Evolutionary conservation across 495 filamentous ascomycete genomes (phyloP).

Genomic region (Hypoxylon fragiforme): DNA sequence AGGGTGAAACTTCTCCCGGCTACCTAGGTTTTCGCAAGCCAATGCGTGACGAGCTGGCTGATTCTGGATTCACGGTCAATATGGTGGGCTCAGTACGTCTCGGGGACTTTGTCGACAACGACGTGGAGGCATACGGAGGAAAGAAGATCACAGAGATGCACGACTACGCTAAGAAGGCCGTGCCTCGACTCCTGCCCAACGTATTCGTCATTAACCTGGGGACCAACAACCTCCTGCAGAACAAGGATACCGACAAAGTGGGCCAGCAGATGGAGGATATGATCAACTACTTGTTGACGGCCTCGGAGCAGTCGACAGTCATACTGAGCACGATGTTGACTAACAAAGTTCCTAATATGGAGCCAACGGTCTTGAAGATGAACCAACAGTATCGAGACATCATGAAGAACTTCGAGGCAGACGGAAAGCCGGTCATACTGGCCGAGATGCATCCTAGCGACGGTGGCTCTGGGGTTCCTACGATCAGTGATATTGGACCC

Average conservation of each 20-base stretch:
- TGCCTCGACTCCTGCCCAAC: constrained; percentile 38
- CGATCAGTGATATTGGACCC: constrained; percentile 20
- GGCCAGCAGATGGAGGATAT: constrained; percentile 24
- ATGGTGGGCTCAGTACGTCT: constrained; percentile 39
- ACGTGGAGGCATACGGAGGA: constrained; percentile 40
- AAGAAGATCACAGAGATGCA: constrained; percentile 40
- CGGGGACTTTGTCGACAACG: constrained; percentile 40
- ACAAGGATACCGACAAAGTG: constrained; percentile 25
- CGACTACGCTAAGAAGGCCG: constrained; percentile 21
- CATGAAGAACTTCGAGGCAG: constrained; percentile 24
- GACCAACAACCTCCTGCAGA: constrained; percentile 40
- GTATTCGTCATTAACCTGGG: constrained; percentile 42
- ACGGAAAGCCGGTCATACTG: constrained; percentile 19
- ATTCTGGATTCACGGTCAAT: constrained; percentile 31
- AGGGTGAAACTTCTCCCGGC: constrained; percentile 50
- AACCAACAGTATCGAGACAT: constrained; percentile 37
- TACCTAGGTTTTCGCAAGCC: constrained; percentile 58
- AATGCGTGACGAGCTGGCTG: constrained; percentile 40
- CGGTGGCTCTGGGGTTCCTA: constrained; percentile 13
- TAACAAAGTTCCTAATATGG: constrained; percentile 33
- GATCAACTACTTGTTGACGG: constrained; percentile 23
- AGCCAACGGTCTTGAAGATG: constrained; percentile 34
- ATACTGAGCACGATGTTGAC: constrained; percentile 29
- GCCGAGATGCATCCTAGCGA: constrained; percentile 31
- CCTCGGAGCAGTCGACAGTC: constrained; percentile 26